Evolutionary conservation across 2,329 filamentous ascomycete genomes (phyloP).

Genomic region (Gaeumannomyces sp.): DNA sequence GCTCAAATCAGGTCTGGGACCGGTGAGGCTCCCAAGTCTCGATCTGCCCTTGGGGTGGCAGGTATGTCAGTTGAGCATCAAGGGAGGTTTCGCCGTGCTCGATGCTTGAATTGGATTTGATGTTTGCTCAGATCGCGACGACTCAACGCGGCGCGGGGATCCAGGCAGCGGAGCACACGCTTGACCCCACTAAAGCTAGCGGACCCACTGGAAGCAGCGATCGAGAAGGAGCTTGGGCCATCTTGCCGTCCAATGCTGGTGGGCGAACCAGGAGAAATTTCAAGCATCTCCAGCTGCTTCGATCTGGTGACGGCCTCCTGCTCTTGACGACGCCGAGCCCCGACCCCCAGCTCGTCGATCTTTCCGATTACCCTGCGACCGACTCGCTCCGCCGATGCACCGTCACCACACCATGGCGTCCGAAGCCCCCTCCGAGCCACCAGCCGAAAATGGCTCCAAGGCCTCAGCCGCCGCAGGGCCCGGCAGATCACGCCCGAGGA

Average conservation of each 20-base stretch:
- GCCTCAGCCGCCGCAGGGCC: not conserved
- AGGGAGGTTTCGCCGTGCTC: too few species aligned
- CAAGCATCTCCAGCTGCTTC: not conserved
- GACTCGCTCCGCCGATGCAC: too few species aligned
- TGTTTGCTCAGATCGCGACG: not conserved
- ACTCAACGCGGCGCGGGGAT: too few species aligned
- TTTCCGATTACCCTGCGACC: not conserved
- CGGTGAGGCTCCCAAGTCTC: too few species aligned
- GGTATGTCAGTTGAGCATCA: too few species aligned
- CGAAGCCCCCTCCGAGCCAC: not conserved
- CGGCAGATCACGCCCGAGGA: slow-evolving; percentile 20
- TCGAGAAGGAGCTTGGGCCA: slow-evolving; percentile 16
- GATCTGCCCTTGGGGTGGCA: too few species aligned
- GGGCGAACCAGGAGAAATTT: not conserved
- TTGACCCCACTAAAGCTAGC: not conserved
- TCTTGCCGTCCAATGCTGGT: not conserved
- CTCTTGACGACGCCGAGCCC: not conserved
- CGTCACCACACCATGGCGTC: slow-evolving; percentile 1
- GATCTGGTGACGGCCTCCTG: not conserved
- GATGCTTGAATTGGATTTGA: too few species aligned
- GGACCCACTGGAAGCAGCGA: not conserved
- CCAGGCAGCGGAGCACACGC: too few species aligned
- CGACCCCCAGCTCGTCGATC: not conserved
- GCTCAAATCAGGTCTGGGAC: too few species aligned
- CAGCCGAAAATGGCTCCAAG: not conserved